These are phyloP conservation scores for Endocladia muricata DNA, from an alignment of 31 red algal genomes.

Conservation along the genomic window DNA sequence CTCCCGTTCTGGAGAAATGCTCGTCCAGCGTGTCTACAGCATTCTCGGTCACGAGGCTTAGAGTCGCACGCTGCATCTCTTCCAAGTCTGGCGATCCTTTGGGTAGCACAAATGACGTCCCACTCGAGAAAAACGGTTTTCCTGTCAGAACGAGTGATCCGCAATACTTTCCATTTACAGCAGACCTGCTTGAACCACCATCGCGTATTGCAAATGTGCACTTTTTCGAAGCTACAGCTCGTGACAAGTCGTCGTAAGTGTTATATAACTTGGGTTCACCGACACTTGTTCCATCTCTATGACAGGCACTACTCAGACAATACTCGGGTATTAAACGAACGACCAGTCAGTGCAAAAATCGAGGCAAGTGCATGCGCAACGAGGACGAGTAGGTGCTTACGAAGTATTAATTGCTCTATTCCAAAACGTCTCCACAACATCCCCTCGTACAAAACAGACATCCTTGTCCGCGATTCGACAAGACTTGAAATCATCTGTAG, in stretches of 20 bases:
- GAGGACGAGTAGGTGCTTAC: too few relatives aligned
- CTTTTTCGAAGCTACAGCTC: too few relatives aligned
- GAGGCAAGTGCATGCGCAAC: too few relatives aligned
- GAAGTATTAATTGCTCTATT: conserved; percentile 8
- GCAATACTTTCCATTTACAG: background rate
- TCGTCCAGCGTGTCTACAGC: background rate
- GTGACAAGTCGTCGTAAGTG: too few relatives aligned
- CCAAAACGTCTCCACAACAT: conserved; percentile 22
- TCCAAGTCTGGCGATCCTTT: background rate
- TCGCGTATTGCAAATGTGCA: background rate
- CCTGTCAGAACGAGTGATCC: background rate
- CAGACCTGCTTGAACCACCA: background rate
- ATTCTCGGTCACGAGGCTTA: background rate
- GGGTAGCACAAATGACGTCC: conserved; percentile 5
- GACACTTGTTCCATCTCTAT: too few relatives aligned
- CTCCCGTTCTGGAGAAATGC: background rate
- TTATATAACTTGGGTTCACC: too few relatives aligned
- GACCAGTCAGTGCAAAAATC: too few relatives aligned
- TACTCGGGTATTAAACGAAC: too few relatives aligned
- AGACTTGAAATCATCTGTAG: background rate
- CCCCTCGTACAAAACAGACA: conserved; percentile 13
- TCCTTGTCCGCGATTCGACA: conserved; percentile 1
- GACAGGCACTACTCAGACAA: too few relatives aligned
- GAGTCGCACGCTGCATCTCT: conserved; percentile 4
- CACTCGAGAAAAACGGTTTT: background rate